Evolutionary conservation across 208 protist species (phyloP).

Genomic region (Trypanosoma lewisi): DNA sequence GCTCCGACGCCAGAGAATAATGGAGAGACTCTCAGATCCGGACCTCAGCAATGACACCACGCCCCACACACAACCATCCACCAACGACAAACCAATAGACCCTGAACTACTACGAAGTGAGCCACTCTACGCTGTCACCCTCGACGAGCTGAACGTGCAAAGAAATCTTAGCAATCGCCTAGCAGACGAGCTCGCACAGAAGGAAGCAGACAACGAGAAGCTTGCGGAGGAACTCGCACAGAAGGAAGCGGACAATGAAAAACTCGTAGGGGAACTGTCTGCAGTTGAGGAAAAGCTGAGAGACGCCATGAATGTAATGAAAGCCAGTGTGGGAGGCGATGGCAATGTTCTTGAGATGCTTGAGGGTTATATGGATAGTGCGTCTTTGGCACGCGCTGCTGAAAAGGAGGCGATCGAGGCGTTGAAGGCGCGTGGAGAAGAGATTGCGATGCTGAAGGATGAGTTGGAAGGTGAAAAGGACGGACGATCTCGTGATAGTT

Average conservation of each 20-base stretch:
- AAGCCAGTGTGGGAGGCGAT: too few relatives aligned
- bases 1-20: not conserved
- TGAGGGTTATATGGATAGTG: too few relatives aligned
- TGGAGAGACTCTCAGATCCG: not conserved
- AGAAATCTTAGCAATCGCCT: not conserved
- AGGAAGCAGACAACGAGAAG: not conserved
- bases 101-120: not conserved
- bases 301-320: too few relatives aligned
- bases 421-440: too few relatives aligned
- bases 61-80: not conserved
- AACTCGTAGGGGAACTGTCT: not conserved
- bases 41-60: not conserved
- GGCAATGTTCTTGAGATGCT: too few relatives aligned
- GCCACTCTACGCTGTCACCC: not conserved
- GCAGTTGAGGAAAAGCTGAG: too few relatives aligned
- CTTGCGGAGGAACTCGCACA: not conserved
- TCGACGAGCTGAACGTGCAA: not conserved
- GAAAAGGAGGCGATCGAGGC: too few relatives aligned
- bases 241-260: not conserved
- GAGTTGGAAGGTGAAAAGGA: too few relatives aligned
- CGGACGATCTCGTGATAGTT: too few relatives aligned
- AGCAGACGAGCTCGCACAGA: not conserved
- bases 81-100: not conserved
- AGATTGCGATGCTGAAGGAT: too few relatives aligned
- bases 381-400: too few relatives aligned